Evolutionary conservation across 148 eudicot species (phyloP).

Genomic region (Nyssa sinensis): DNA sequence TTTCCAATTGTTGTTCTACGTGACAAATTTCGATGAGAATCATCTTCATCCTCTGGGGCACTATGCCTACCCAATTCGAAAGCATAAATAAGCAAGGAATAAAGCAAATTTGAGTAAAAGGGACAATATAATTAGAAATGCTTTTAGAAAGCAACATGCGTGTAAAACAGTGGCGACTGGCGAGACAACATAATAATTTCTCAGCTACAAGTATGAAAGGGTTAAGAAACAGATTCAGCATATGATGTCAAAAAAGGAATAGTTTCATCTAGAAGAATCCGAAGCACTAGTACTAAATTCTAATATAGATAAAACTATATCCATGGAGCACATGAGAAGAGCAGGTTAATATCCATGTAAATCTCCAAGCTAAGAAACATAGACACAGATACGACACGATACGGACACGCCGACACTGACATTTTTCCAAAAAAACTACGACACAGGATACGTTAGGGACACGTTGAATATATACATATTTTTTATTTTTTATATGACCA

Average conservation of each 20-base stretch:
- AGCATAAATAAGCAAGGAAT: conserved; percentile 6
- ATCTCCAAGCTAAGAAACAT: no score
- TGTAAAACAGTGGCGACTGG: neutral
- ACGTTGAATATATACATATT: no score
- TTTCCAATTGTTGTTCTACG: conserved; percentile 96
- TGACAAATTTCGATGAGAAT: conserved; percentile 42
- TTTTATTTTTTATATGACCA: no score
- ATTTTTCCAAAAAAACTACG: no score
- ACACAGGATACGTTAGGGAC: no score
- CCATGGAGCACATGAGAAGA: no score
- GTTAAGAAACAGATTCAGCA: neutral
- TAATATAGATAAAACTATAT: no score
- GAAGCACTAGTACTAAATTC: neutral
- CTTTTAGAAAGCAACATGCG: neutral
- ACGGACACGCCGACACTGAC: no score
- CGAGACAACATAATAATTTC: neutral
- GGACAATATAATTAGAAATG: neutral
- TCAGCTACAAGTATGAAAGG: neutral
- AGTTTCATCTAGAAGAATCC: neutral
- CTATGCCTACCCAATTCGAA: conserved; percentile 58
- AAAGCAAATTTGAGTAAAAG: neutral
- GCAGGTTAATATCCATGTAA: no score
- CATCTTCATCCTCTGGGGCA: conserved; percentile 90
- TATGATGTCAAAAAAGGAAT: neutral
- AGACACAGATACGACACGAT: no score